phyloP scores from a whole-genome alignment of 73 alveolate species.

The Paramecium primaurelia region DNA sequence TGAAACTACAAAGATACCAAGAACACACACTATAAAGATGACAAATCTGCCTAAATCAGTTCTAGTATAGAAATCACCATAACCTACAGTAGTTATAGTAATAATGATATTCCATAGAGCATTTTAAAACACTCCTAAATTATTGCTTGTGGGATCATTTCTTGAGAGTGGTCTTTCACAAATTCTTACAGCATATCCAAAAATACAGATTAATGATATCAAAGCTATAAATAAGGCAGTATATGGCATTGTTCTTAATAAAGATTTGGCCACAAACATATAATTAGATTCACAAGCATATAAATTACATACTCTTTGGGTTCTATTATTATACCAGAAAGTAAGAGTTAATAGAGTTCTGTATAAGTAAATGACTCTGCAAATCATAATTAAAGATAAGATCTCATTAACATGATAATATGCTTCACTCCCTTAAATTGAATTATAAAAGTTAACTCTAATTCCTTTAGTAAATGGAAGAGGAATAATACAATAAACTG shows the following conservation, averaged over 20 bases:
- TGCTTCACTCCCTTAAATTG: conserved; percentile 51
- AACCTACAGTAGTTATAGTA: conserved; percentile 96
- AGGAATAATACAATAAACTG: conserved; percentile 65
- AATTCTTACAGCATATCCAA: conserved; percentile 69
- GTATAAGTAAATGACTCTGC: conserved; percentile 62
- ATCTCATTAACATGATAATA: conserved; percentile 67
- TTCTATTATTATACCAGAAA: conserved; percentile 67
- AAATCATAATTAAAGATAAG: conserved; percentile 53
- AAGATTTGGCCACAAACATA: conserved; percentile 69
- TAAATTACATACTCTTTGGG: conserved; percentile 78
- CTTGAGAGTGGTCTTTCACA: conserved; percentile 72
- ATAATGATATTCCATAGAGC: conserved; percentile 92
- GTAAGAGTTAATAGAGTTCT: conserved; percentile 67
- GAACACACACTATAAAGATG: conserved; percentile 87
- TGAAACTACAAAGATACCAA: conserved; percentile 92
- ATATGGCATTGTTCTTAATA: conserved; percentile 70
- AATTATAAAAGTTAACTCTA: conserved; percentile 52
- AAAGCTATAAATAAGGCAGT: conserved; percentile 58
- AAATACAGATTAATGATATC: conserved; percentile 59
- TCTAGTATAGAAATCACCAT: conserved; percentile 94
- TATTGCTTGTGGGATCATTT: background rate
- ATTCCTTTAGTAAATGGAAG: conserved; percentile 64
- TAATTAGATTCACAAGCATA: conserved; percentile 77
- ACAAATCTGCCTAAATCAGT: conserved; percentile 94
- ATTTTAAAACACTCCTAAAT: conserved; percentile 63